Conservation (phyloP, 1,284 basidiomycete species). For the Anthracocystis panici-leucophaei region DNA sequence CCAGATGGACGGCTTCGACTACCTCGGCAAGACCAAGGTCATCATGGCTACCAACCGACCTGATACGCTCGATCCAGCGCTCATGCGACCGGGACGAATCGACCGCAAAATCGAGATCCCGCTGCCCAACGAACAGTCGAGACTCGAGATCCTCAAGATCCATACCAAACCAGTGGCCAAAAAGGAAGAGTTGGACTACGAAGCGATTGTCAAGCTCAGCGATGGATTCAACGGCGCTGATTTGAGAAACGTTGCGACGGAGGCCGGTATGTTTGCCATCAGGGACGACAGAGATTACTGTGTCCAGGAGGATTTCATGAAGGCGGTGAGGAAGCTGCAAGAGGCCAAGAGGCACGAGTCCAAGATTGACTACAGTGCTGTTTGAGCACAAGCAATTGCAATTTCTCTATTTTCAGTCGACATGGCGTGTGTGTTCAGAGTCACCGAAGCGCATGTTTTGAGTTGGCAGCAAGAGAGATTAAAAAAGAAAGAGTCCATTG, state of each 20-base stretch:
- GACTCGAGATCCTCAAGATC: constrained; percentile 95
- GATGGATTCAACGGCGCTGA: constrained; percentile 73
- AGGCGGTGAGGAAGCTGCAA: constrained; percentile 95
- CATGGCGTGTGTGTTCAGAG: not conserved
- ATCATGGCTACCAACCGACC: constrained; percentile 79
- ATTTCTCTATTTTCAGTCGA: not conserved
- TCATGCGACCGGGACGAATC: constrained; percentile 92
- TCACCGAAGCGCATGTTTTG: too few species aligned
- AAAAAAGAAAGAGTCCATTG: too few species aligned
- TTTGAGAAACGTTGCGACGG: constrained; percentile 94
- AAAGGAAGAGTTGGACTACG: constrained; percentile 76
- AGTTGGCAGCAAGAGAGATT: too few species aligned
- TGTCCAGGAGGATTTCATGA: constrained; percentile 88
- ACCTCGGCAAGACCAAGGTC: constrained; percentile 92
- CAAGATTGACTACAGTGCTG: constrained; percentile 63
- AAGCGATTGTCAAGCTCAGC: constrained; percentile 80
- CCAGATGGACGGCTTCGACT: constrained; percentile 99
- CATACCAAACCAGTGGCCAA: constrained; percentile 89
- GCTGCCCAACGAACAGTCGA: constrained; percentile 94
- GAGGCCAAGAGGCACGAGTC: constrained; percentile 74
- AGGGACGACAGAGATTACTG: constrained; percentile 82
- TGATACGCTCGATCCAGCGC: constrained; percentile 90
- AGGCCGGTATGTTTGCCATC: constrained; percentile 99
- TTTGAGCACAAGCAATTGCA: constrained; percentile 21
- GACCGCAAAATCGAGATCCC: constrained; percentile 99